Percentiles rank a stretch among this genome's conserved stretches.
phyloP scores from a whole-genome alignment of 2,329 filamentous ascomycete species.

The Colletotrichum zoysiae region DNA sequence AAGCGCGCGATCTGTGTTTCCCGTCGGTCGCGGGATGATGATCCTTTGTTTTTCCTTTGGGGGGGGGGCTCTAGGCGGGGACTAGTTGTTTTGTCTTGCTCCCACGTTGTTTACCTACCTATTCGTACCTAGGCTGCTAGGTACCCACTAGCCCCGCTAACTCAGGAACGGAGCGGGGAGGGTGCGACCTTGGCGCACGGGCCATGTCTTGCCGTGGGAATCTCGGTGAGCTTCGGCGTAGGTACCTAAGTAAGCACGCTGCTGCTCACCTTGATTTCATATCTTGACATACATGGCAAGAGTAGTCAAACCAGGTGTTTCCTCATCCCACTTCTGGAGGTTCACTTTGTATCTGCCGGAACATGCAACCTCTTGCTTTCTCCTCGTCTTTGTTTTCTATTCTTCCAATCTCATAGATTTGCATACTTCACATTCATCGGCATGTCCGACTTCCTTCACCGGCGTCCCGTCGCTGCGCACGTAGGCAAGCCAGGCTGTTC shows the following conservation, averaged over 20 bases:
- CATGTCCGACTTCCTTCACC: neutral
- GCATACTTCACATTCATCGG: neutral
- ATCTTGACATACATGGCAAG: neutral
- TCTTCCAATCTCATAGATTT: neutral
- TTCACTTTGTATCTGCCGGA: neutral
- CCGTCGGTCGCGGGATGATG: neutral
- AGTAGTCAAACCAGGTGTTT: no score
- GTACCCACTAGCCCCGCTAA: conserved; percentile 8
- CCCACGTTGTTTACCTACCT: conserved; percentile 27
- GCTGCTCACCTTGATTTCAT: neutral
- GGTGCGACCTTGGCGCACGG: neutral
- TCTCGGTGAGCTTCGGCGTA: neutral
- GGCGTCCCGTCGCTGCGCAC: neutral
- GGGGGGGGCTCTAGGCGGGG: neutral
- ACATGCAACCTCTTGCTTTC: neutral
- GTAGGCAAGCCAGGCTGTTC: neutral
- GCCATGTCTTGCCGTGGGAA: neutral
- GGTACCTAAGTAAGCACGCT: no score
- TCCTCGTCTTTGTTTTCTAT: no score
- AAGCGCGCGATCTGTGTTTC: neutral
- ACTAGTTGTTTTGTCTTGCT: conserved; percentile 6
- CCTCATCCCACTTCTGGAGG: neutral
- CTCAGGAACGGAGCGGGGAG: conserved; percentile 1
- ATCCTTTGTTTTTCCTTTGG: conserved; percentile 15
- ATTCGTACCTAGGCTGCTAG: no score